These are phyloP conservation scores for Aspergillus quadricinctus DNA, from an alignment of 2,329 filamentous ascomycete species.

Conservation along the genomic window DNA sequence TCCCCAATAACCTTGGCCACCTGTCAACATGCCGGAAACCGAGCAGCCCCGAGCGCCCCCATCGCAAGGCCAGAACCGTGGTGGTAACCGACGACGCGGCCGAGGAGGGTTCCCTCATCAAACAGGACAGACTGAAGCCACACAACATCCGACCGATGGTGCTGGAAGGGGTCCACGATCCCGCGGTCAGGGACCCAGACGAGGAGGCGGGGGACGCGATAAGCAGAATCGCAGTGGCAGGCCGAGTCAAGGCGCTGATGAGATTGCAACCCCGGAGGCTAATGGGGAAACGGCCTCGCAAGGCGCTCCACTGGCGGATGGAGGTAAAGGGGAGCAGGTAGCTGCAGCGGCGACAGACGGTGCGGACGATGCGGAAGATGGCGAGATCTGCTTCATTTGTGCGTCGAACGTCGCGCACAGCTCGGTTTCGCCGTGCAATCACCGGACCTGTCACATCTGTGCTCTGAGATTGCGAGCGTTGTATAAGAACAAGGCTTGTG, in stretches of 20 bases:
- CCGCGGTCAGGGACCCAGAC: slow-evolving; percentile 31
- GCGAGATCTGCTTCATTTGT: slow-evolving; percentile 95
- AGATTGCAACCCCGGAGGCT: slow-evolving; percentile 9
- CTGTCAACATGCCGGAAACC: slow-evolving; percentile 27
- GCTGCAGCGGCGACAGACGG: slow-evolving; percentile 36
- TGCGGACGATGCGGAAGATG: slow-evolving; percentile 61
- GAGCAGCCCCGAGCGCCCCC: slow-evolving; percentile 19
- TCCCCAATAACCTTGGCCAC: not conserved
- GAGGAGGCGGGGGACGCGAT: slow-evolving; percentile 31
- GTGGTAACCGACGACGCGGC: slow-evolving; percentile 38
- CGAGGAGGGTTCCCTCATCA: slow-evolving; percentile 28
- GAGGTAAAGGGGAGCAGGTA: slow-evolving; percentile 26
- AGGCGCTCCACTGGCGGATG: slow-evolving; percentile 34
- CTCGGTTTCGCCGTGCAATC: slow-evolving; percentile 89
- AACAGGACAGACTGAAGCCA: slow-evolving; percentile 25
- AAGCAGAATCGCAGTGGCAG: slow-evolving; percentile 21
- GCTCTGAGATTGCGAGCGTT: slow-evolving; percentile 83
- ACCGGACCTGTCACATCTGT: slow-evolving; percentile 95
- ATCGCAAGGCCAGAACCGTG: slow-evolving; percentile 39
- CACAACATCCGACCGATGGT: slow-evolving; percentile 19
- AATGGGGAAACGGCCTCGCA: slow-evolving; percentile 39
- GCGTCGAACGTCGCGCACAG: slow-evolving; percentile 84
- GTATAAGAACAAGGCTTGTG: slow-evolving; percentile 94
- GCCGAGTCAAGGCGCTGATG: slow-evolving; percentile 12
- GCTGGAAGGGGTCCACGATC: slow-evolving; percentile 34